Evolutionary conservation across 2,329 filamentous ascomycete genomes (phyloP).

Genomic region (Aspergillus candidus): DNA sequence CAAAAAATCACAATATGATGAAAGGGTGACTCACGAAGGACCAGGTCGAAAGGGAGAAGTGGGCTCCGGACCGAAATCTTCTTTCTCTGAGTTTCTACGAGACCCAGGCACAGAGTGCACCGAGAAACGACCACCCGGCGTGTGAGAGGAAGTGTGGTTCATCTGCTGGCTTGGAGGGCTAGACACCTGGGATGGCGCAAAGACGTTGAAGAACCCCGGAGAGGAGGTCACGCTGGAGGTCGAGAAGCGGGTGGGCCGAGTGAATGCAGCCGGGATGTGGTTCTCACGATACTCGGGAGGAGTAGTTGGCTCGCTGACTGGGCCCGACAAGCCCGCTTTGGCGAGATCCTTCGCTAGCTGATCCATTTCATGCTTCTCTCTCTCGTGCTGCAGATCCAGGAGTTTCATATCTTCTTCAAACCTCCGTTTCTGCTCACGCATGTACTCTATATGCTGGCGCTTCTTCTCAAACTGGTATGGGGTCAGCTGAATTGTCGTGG

Average conservation of each 20-base stretch:
- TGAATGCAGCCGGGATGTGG: constrained; percentile 72
- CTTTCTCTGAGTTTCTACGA: constrained; percentile 82
- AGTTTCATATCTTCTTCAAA: constrained; percentile 92
- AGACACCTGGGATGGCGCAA: constrained; percentile 68
- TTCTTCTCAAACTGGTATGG: constrained; percentile 77
- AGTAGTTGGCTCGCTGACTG: constrained; percentile 91
- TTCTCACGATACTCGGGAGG: constrained; percentile 86
- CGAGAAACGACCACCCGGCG: constrained; percentile 59
- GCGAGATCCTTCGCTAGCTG: constrained; percentile 76
- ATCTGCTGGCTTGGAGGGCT: constrained; percentile 65
- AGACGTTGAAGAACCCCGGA: constrained; percentile 66
- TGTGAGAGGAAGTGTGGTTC: constrained; percentile 45
- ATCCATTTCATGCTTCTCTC: constrained; percentile 75
- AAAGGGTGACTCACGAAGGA: constrained; percentile 63
- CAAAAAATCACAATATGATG: neutral
- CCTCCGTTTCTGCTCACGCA: constrained; percentile 79
- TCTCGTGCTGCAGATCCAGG: constrained; percentile 76
- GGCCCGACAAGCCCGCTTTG: constrained; percentile 54
- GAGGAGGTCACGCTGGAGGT: constrained; percentile 81
- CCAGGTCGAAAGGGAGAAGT: constrained; percentile 61
- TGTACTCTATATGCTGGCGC: constrained; percentile 82
- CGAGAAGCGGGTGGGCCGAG: constrained; percentile 81
- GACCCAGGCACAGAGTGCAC: constrained; percentile 83
- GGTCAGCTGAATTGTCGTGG: constrained; percentile 20
- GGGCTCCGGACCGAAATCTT: constrained; percentile 65